Evolutionary conservation across 345 rosid genomes (phyloP).

Genomic region (Arabidopsis thaliana): DNA sequence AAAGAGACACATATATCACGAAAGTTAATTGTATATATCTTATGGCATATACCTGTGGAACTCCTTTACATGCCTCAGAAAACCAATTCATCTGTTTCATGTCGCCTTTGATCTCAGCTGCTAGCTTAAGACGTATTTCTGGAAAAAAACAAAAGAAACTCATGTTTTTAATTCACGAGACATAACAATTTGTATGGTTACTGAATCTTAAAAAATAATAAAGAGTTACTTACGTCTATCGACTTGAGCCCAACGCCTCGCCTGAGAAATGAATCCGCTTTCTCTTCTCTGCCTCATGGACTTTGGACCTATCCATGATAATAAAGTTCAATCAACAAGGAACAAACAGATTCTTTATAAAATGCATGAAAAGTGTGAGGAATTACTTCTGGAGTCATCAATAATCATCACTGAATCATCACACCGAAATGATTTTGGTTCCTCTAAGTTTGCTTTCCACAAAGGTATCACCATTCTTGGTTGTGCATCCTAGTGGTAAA

Average conservation of each 20-base stretch:
- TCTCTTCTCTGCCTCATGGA: slow-evolving; percentile 61
- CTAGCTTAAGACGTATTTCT: slow-evolving; percentile 72
- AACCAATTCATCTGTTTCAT: slow-evolving; percentile 71
- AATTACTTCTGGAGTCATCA: slow-evolving; percentile 64
- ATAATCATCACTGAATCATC: slow-evolving; percentile 70
- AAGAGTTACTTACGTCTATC: slow-evolving; percentile 57
- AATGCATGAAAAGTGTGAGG: slow-evolving; percentile 30
- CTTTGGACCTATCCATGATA: slow-evolving; percentile 59
- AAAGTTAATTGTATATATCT: neutral
- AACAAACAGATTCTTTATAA: neutral
- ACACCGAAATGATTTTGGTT: slow-evolving; percentile 58
- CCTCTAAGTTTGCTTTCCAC: slow-evolving; percentile 82
- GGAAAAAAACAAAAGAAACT: slow-evolving; percentile 26
- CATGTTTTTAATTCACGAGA: neutral
- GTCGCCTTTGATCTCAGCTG: slow-evolving; percentile 68
- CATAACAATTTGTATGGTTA: neutral
- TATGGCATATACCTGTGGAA: slow-evolving; percentile 59
- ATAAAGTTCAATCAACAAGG: slow-evolving; percentile 48
- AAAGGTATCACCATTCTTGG: slow-evolving; percentile 62
- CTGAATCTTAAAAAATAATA: neutral
- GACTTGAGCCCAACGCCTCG: slow-evolving; percentile 66
- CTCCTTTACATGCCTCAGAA: slow-evolving; percentile 90
- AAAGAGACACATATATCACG: neutral
- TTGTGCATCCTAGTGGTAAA: slow-evolving; percentile 67
- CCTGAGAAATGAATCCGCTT: slow-evolving; percentile 29